Evolutionary conservation across 176 grass and related monocot genomes (phyloP), one percentile per base, ranked within the genome.

Genomic region (Saccharum officinarum): DNA sequence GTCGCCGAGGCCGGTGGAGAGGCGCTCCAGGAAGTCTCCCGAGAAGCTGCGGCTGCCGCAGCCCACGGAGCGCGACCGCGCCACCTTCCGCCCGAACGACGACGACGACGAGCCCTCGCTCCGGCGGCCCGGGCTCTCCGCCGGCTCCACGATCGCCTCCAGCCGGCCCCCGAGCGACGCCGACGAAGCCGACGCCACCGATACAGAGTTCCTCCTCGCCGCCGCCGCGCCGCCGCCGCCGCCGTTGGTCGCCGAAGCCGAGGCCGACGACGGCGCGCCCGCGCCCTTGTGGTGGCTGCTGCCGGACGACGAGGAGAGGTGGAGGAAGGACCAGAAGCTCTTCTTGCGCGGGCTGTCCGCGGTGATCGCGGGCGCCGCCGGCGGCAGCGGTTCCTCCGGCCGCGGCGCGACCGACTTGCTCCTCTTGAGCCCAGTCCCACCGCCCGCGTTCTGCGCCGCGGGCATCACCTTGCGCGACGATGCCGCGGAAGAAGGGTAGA

Each of bases 301-400:
- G 67, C 82, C 1, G 45, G 69, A 75, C 41, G 87, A 83, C 50
- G 92, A 46, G 12, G 86, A 89, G 0, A 90, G 85, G 88, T 96
- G 92, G 78, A 99, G 88, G 88, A 99, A 97, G 18, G 97, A 99
- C 97, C 97, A 99, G 28, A 99, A 99, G 86, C 97, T 94, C 92
- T 99, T 99, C 90, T 99, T 99, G 33, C 92, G 75, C 12, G 97
- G 92, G 79, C 92, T 94, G 40, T 99, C 90, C 8, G 77, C 63
- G 60, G 94, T 72, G 73, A 87, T 38, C 40, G 77, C 40, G 9
- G 80, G 33, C 18, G 68, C 42, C 36, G 68, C 33, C 30, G 80
- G 62, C 63, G 34, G 67, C 12, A 4, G 64, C 49, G 68, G 85
- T 17, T 87, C 83, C 22, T 87, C 89, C 17, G 94, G 86, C 20